Evolutionary conservation across 208 protist species (phyloP).

Genomic region (Tetramitus jugosus): DNA sequence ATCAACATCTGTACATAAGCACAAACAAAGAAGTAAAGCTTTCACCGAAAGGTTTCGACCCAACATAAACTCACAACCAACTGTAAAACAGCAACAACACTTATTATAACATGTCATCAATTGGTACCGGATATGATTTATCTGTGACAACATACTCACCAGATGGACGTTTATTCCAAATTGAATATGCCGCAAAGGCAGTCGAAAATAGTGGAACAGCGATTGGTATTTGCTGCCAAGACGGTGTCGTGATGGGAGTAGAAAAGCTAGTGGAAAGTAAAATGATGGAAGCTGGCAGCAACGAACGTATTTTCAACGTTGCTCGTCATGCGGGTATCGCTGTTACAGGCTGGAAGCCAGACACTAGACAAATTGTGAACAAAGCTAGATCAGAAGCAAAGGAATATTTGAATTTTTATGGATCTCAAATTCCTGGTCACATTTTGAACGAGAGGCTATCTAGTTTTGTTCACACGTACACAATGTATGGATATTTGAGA

Average conservation of each 20-base stretch:
- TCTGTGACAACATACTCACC: constrained; percentile 94
- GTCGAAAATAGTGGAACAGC: constrained; percentile 97
- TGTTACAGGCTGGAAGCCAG: constrained; percentile 87
- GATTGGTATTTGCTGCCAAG: constrained; percentile 86
- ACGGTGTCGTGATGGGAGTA: constrained; percentile 95
- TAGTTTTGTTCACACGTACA: constrained; percentile 86
- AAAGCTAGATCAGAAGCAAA: constrained; percentile 78
- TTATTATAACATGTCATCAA: too few relatives aligned
- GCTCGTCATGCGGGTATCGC: constrained; percentile 83
- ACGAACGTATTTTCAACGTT: constrained; percentile 85
- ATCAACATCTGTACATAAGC: too few relatives aligned
- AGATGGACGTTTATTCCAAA: constrained; percentile 97
- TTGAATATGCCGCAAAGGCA: constrained; percentile 98
- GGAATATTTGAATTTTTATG: constrained; percentile 79
- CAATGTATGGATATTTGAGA: constrained; percentile 80
- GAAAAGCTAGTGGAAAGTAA: constrained; percentile 94
- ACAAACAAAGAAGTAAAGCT: too few relatives aligned
- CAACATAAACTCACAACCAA: too few relatives aligned
- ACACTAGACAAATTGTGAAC: constrained; percentile 85
- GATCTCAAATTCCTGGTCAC: constrained; percentile 74
- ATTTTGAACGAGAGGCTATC: constrained; percentile 76
- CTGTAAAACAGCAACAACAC: too few relatives aligned
- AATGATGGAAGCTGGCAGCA: constrained; percentile 85
- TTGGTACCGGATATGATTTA: too few relatives aligned
- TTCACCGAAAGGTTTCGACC: too few relatives aligned